A percentile compares a stretch with the other conserved stretches of the same genome.
Conservation (phyloP, 352 stramenopile genomes). For the Phytophthora idaei region DNA sequence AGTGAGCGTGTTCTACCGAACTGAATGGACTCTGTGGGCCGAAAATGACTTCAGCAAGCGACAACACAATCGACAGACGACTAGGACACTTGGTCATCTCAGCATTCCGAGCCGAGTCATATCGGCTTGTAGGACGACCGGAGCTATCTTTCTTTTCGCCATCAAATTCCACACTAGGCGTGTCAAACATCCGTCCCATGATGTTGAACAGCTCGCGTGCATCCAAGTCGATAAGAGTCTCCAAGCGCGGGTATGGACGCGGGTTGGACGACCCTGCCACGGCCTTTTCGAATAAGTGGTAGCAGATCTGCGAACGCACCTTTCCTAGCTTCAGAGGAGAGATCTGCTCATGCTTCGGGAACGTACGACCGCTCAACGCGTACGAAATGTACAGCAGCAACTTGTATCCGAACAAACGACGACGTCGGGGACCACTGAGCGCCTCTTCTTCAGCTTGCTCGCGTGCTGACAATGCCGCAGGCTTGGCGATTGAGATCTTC, state of each 20-base stretch:
- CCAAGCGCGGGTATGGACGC: slow-evolving; percentile 80
- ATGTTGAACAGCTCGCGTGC: slow-evolving; percentile 85
- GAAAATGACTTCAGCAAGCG: slow-evolving; percentile 85
- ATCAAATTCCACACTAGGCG: slow-evolving; percentile 86
- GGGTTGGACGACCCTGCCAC: slow-evolving; percentile 37
- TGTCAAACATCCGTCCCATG: slow-evolving; percentile 80
- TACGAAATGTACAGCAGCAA: slow-evolving; percentile 92
- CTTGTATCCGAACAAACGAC: slow-evolving; percentile 85
- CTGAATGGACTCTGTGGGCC: slow-evolving; percentile 67
- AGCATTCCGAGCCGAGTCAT: slow-evolving; percentile 78
- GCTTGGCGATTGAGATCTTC: slow-evolving; percentile 41
- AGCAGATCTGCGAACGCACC: slow-evolving; percentile 79
- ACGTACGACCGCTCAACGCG: slow-evolving; percentile 89
- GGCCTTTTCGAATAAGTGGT: slow-evolving; percentile 86
- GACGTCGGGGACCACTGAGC: slow-evolving; percentile 59
- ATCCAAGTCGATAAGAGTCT: slow-evolving; percentile 79
- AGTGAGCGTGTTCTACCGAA: slow-evolving; percentile 85
- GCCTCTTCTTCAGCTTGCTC: slow-evolving; percentile 50
- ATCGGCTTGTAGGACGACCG: slow-evolving; percentile 63
- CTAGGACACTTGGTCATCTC: slow-evolving; percentile 79
- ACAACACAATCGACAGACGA: slow-evolving; percentile 83
- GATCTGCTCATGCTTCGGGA: slow-evolving; percentile 85
- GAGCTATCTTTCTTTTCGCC: slow-evolving; percentile 78
- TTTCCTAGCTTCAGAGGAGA: slow-evolving; percentile 70
- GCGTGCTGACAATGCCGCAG: slow-evolving; percentile 30